These are phyloP conservation scores for Sarcodon aspratus DNA, from an alignment of 768 basidiomycete species.

Conservation along the genomic window DNA sequence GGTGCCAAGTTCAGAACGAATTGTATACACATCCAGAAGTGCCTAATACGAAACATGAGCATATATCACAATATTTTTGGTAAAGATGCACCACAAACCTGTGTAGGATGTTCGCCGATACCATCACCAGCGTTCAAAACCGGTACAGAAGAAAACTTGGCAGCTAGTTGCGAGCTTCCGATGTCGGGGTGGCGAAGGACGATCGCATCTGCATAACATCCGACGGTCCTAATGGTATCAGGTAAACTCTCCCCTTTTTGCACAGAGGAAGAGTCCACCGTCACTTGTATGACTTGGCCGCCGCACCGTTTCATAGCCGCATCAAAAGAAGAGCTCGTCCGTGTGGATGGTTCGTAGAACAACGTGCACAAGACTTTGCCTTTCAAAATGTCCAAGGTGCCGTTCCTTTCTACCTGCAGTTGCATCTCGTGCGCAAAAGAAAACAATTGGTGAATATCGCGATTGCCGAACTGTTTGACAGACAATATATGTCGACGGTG, in stretches of 20 bases:
- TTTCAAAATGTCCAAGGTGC: constrained; percentile 77
- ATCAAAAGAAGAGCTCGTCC: constrained; percentile 93
- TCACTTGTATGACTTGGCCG: constrained; percentile 85
- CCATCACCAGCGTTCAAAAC: constrained; percentile 97
- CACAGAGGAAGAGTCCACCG: constrained; percentile 75
- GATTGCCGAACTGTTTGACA: constrained; percentile 85
- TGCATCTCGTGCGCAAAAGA: constrained; percentile 95
- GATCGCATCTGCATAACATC: constrained; percentile 91
- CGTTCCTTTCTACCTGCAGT: constrained; percentile 86
- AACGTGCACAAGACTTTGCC: constrained; percentile 85
- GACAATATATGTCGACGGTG: constrained; percentile 87
- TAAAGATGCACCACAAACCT: constrained; percentile 32
- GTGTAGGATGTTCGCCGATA: constrained; percentile 93
- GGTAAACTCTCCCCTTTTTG: constrained; percentile 88
- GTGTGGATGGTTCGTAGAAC: constrained; percentile 96
- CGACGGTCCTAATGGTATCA: constrained; percentile 89
- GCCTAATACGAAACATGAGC: constrained; percentile 33
- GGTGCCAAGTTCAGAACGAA: constrained; percentile 94
- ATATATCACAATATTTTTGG: background rate
- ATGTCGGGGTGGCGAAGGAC: constrained; percentile 92
- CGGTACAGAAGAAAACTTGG: constrained; percentile 91
- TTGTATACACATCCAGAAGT: constrained; percentile 83
- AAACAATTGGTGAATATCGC: constrained; percentile 90
- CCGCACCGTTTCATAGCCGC: constrained; percentile 98
- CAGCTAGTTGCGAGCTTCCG: constrained; percentile 90